Evolutionary conservation across 306 rosid genomes (phyloP).

Genomic region (Prunus armeniaca): DNA sequence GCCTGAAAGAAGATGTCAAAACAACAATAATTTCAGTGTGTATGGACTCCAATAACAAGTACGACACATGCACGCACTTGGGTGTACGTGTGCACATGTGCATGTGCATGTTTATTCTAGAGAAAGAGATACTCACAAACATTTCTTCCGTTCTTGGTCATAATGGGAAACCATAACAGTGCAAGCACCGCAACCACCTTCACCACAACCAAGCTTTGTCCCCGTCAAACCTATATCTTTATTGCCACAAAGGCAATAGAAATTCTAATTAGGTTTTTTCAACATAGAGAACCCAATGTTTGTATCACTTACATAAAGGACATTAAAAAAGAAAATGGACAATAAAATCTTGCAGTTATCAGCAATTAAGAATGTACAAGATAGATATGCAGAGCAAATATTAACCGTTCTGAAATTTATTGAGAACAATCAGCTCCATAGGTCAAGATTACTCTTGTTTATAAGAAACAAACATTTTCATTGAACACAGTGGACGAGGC

Average conservation of each 20-base stretch:
- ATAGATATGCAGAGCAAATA: neutral
- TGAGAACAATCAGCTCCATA: neutral
- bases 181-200: slow-evolving; percentile 99
- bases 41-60: neutral
- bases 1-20: slow-evolving; percentile 47
- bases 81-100: neutral
- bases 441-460: neutral
- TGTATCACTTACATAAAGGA: neutral
- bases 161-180: slow-evolving; percentile 91
- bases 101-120: neutral
- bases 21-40: slow-evolving; percentile 16
- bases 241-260: slow-evolving; percentile 5
- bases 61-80: neutral
- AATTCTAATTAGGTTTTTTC: neutral
- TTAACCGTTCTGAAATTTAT: neutral
- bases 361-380: neutral
- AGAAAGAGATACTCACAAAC: slow-evolving; percentile 57
- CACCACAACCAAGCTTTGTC: slow-evolving; percentile 96
- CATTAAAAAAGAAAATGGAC: neutral
- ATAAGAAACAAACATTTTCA: neutral
- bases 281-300: neutral
- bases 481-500: neutral
- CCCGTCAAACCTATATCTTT: slow-evolving; percentile 74
- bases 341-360: neutral
- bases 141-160: slow-evolving; percentile 51